Conservation (phyloP, 164 flowering plant species). For the Aristolochia californica region DNA sequence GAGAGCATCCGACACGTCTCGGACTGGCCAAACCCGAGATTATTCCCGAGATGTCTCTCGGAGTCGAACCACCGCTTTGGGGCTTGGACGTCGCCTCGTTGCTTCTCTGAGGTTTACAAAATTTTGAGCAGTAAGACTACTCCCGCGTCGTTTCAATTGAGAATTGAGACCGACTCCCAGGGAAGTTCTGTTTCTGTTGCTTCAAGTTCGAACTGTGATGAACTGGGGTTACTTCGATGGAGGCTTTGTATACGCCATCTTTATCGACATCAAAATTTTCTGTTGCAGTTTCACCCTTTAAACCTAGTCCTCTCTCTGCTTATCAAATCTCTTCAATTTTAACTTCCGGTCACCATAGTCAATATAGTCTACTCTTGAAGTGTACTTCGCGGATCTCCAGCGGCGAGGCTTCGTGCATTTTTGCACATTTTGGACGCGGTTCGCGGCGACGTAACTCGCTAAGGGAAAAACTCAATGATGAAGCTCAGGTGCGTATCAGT, state of each 20-base stretch:
- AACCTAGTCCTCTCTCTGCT: conserved; percentile 34
- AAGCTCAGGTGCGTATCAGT: conserved; percentile 39
- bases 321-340: conserved; percentile 16
- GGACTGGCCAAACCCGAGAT: no score
- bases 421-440: conserved; percentile 39
- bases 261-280: conserved; percentile 1
- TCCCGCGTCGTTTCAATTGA: no score
- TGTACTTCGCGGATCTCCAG: conserved; percentile 4
- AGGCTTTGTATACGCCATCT: conserved; percentile 4
- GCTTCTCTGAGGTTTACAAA: no score
- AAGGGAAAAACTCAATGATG: conserved; percentile 48
- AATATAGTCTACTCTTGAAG: conserved; percentile 7
- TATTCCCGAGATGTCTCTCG: no score
- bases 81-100: no score
- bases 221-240: conserved; percentile 23
- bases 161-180: no score
- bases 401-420: conserved; percentile 16
- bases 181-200: no score
- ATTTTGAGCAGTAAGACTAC: no score
- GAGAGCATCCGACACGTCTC: no score
- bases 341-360: not conserved
- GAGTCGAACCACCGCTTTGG: no score
- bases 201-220: no score
- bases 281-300: conserved; percentile 3
- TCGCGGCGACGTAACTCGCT: conserved; percentile 54